A percentile compares a stretch with the other conserved stretches of the same genome.
Conservation (phyloP, 2,329 filamentous ascomycete species). For the Teratosphaeriaceae sp. region DNA sequence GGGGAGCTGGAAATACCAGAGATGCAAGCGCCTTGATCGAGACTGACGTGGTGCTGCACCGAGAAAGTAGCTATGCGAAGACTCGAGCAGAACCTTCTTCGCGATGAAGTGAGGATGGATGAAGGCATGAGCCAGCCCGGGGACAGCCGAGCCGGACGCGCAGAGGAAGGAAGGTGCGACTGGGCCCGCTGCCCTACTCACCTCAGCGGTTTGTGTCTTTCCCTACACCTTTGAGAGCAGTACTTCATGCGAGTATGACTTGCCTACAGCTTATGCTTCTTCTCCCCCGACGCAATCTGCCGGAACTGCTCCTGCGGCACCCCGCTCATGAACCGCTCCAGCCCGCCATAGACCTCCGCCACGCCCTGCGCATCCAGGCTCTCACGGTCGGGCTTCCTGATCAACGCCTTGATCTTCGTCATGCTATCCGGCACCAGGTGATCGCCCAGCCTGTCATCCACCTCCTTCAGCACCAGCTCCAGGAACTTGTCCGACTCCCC, state of each 20-base stretch:
- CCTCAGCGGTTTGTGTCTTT: too few species aligned
- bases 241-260: too few species aligned
- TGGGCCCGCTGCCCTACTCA: not conserved
- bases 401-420: constrained; percentile 76
- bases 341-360: constrained; percentile 75
- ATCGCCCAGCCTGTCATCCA: constrained; percentile 70
- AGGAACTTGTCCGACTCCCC: constrained; percentile 64
- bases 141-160: too few species aligned
- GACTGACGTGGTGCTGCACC: too few species aligned
- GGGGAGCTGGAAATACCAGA: not conserved
- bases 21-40: too few species aligned
- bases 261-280: constrained; percentile 79
- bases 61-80: too few species aligned
- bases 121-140: too few species aligned
- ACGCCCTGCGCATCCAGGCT: constrained; percentile 70
- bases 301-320: constrained; percentile 84
- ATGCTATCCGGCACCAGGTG: constrained; percentile 77
- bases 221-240: too few species aligned
- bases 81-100: too few species aligned
- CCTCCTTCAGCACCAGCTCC: constrained; percentile 65
- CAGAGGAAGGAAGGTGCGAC: not conserved
- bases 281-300: constrained; percentile 78
- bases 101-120: too few species aligned
- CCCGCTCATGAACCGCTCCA: constrained; percentile 73
- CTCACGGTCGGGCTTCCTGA: constrained; percentile 66